Base-by-base conservation (phyloP, 192 early-diverging fungal species). In the Entomortierella beljakovae region DNA sequence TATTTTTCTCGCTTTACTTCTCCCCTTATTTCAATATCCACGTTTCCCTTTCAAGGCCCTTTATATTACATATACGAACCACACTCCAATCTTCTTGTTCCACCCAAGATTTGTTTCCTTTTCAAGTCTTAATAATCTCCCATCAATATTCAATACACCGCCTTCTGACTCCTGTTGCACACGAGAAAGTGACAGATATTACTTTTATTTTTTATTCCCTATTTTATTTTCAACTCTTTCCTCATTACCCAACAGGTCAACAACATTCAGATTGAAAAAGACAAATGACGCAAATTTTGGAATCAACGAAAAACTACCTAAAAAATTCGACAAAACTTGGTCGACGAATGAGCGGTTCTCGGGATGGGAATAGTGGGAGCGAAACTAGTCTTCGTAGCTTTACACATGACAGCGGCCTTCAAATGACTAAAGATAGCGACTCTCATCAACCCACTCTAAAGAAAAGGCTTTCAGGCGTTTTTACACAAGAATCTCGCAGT, bases 271-370 rank as follows among this genome's bases (percentile, higher is more conserved):
- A 5, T 46, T 49, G 25, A 50, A 38, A n/a, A 25, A 37, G 0
- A n/a, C 7, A 28, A 58, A 76, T 76, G 73, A 1, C 65, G 5
- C 73, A 76, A 42, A 29, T 76, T 22, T 57, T 76, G 16, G 64
- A 76, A 68, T 68, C 73, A 9, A 76, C 73, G 0, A 60, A 52
- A 43, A 62, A 67, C 40, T 76, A 68, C 51, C 73, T 76, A 33
- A 76, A 76, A 33, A 61, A 64, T 15, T 76, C 73, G 16, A 68
- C 64, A 20, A 40, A 55, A 32, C 54, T 76, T 1, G 73, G 73
- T 38, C 64, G 73, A 31, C 59, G 65, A 6, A 68, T 76, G 73
- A 76, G 65, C 59, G 22, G 50, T 43, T 63, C 61, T 60, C 65
- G 43, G 15, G 65, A 68, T 23, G 73, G 63, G 31, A 40, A 61